Base-by-base conservation (phyloP, 305 asterid species). In the Fraxinus greggii region DNA sequence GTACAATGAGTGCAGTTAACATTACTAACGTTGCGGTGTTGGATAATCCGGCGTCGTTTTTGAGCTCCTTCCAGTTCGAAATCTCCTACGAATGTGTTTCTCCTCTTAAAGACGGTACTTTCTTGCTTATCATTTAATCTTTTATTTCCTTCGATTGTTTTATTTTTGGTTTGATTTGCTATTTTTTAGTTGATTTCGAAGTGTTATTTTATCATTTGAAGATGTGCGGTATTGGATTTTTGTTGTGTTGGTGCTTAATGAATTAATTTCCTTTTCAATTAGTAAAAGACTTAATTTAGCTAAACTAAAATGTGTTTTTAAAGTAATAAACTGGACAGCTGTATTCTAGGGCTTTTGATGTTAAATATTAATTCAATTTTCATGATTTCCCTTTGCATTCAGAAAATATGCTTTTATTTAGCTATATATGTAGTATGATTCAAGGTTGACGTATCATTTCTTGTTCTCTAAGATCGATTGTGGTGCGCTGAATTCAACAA, bases 81-180 rank as follows among this genome's bases (percentile, higher is more conserved):
- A 93, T 95, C 88, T 95, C 99, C 7, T 95, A 95, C 83, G 99
- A 95, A 83, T 95, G 98, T 76, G 95, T 94, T 21, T 29, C 94
- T 61, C 77, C 98, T 86, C 98, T 95, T 82, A 87, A 89, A 72
- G 99, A 95, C 79, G 99, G 98, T 95, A 90, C 74, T 26, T 28
- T 67, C 74, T 67, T 28, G 38, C 17, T 67, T 67, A 21, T 67
- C 23, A 26, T 3, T 65, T 26, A 26, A 26, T 65, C 73, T 45
- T 65, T 70, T 69, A 51, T 5, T 13, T 45, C 4, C 28, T 21
- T 7, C 77, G 40, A 45, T 76, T 29, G 13, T 8, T 77, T 61
- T 61, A 3, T 75, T 75, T 1, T 32, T 54, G 45, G 56, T 40
- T 26, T 76, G 80, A 0, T 76, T 74, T 79, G 36, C 76, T 9